Evolutionary conservation across 2,329 filamentous ascomycete species (phyloP), one percentile per base, ranked within the genome.

Genomic region (Arthrobotrys iridis): DNA sequence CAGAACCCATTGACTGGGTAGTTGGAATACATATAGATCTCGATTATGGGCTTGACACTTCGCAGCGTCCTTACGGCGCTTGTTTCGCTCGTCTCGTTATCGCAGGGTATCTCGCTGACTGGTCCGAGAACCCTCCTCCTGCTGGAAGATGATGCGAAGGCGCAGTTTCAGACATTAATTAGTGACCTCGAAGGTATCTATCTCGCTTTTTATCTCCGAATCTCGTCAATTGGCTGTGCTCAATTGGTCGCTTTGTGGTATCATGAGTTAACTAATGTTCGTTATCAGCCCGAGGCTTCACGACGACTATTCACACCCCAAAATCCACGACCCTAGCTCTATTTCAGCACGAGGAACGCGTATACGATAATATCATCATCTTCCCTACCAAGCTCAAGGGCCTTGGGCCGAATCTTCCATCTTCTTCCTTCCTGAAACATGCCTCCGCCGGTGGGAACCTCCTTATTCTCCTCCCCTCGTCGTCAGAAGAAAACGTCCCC

Each of bases 341-440:
- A 78, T 96, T 97, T 85, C 86, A 88, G 81, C 89, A 95, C 77
- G 95, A 94, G 81, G 92, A 95, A 84, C 89, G 91, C 82, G 89
- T 88, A 77, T 98, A 93, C 83, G 94, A 98, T 84, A 94, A 99
- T 83, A 85, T 98, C 78, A 83, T 98, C 77, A 87, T 99, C 79
- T 88, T 98, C 77, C 95, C 95, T 60, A 89, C 90, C 74, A 96
- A 94, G 83, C 88, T 92, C 30, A 99, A 99, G 87, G 93, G 92
- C 76, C 91, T 97, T 75, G 95, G 95, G 67, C 93, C 94, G 77
- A 89, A 91, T 79, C 85, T 99, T 81, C 94, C 92, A 1, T 93
- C 95, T 60, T 92, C 93, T 81, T 84, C 90, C 77, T 88, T 99
- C 78, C 87, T 98, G 82, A 88, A 98, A 79, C 99, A 97, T 84